Evolutionary conservation across 768 basidiomycete genomes (phyloP), one percentile per base, ranked within the genome.

Genomic region (Amanita phalloides): DNA sequence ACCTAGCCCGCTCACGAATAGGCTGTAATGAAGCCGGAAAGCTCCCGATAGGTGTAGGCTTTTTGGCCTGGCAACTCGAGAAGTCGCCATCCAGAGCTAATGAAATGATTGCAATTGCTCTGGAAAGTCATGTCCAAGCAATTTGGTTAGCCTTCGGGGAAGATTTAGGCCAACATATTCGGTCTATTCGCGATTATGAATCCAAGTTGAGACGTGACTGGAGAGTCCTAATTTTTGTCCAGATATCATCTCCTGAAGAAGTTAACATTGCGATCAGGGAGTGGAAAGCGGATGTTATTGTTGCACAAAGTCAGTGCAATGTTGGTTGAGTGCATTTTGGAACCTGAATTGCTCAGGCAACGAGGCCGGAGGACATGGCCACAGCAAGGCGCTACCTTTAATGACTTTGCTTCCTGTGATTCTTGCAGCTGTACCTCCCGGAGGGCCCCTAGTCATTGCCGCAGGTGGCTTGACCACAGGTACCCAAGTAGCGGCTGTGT

Each of bases 301-400:
- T 92, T 14, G 84, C 78, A 2, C 90, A 92, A 79, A 87, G 90
- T 86, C 49, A 39, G 48, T 46, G 25, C 43, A 47, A 14, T 46
- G 50, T 33, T 32, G 23, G 20, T 26, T 43, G 38, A 50, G 42
- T 17, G 48, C 43, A 54, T 39, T 53, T 37, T 51, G 44, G 51
- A 32, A 38, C 41, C 30, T 32, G 28, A 49, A 14, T 41, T 38
- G 3, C 10, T 39, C 52, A 90, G 89, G 89, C 3, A 78, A 72
- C 51, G 90, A 92, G 66, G 77, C 86, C 36, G 90, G 90, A 6
- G 90, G 90, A 25, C 90, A 91, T 64, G 87, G 86, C 6, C 66
- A 72, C 44, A 56, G 66, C 20, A 60, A 71, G 37, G 78, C 84
- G 6, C 75, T 77, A 35, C 79, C 88, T 1, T 70, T 86, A 49